Conservation (phyloP, 2,329 filamentous ascomycete species). For the Ophiosphaerella korrae region DNA sequence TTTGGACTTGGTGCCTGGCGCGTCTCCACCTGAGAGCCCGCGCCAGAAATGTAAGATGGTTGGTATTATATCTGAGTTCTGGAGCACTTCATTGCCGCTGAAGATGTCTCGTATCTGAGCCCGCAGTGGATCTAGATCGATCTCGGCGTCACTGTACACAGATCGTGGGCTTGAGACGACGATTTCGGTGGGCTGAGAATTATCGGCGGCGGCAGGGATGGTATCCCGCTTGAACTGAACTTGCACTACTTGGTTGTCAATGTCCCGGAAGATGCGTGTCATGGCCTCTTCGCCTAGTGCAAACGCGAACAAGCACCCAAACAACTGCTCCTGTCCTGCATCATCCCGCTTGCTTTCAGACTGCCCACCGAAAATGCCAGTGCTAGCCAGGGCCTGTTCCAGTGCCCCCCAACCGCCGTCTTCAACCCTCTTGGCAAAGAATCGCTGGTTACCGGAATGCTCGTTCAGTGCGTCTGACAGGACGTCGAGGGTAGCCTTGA, state of each 20-base stretch:
- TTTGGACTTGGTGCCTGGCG: constrained; percentile 40
- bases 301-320: constrained; percentile 81
- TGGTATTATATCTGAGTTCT: constrained; percentile 48
- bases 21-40: constrained; percentile 38
- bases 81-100: constrained; percentile 48
- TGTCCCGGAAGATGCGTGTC: constrained; percentile 65
- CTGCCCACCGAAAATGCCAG: constrained; percentile 55
- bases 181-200: constrained; percentile 23
- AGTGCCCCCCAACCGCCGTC: constrained; percentile 79
- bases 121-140: constrained; percentile 37
- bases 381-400: constrained; percentile 72
- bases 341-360: constrained; percentile 41
- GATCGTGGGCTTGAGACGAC: constrained; percentile 35
- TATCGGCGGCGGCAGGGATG: constrained; percentile 2
- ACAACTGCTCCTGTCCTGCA: constrained; percentile 69
- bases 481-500: constrained; percentile 74
- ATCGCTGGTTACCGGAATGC: constrained; percentile 85
- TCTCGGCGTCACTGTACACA: constrained; percentile 29
- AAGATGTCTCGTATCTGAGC: constrained; percentile 41
- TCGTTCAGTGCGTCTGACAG: constrained; percentile 75
- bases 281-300: constrained; percentile 78
- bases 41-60: constrained; percentile 48
- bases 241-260: constrained; percentile 36
- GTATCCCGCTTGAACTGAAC: constrained; percentile 16
- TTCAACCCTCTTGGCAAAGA: constrained; percentile 78